Evolutionary conservation across 2,329 filamentous ascomycete genomes (phyloP).

Genomic region (Metarhizium anisopliae): DNA sequence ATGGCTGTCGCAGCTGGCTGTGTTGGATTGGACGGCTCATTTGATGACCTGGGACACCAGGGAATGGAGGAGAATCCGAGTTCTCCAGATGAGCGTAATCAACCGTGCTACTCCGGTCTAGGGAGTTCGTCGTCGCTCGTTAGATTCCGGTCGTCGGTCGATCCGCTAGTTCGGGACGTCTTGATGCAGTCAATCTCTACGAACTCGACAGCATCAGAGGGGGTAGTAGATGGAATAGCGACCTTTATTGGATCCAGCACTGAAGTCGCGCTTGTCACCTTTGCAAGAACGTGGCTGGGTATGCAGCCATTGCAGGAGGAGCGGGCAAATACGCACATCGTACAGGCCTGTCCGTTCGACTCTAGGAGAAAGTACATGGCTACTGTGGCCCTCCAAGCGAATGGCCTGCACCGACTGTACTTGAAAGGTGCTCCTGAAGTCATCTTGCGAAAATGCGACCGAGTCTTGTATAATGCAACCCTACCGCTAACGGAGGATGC

Average conservation of each 20-base stretch:
- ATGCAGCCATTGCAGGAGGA: conserved; percentile 33
- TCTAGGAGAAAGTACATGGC: conserved; percentile 45
- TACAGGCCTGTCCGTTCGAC: conserved; percentile 43
- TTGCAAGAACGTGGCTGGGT: conserved; percentile 38
- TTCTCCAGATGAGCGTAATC: not conserved
- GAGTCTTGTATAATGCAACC: conserved; percentile 28
- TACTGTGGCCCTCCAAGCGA: conserved; percentile 35
- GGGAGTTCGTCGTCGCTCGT: not conserved
- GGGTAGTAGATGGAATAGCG: conserved; percentile 28
- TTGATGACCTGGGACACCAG: not conserved
- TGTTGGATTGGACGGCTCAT: not conserved
- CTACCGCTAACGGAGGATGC: not conserved
- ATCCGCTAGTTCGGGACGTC: conserved; percentile 20
- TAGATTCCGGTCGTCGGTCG: conserved; percentile 1
- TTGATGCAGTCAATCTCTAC: conserved; percentile 36
- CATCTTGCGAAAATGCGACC: conserved; percentile 33
- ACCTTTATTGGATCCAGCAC: conserved; percentile 46
- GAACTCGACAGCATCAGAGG: conserved; percentile 48
- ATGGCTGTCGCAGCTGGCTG: conserved; percentile 17
- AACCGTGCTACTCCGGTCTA: not conserved
- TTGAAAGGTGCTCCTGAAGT: conserved; percentile 51
- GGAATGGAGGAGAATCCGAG: not conserved
- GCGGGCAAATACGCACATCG: conserved; percentile 16
- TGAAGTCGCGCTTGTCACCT: conserved; percentile 40
- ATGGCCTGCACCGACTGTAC: conserved; percentile 34